Base-by-base conservation (phyloP, 768 basidiomycete genomes). In the Amanita jacksonii region DNA sequence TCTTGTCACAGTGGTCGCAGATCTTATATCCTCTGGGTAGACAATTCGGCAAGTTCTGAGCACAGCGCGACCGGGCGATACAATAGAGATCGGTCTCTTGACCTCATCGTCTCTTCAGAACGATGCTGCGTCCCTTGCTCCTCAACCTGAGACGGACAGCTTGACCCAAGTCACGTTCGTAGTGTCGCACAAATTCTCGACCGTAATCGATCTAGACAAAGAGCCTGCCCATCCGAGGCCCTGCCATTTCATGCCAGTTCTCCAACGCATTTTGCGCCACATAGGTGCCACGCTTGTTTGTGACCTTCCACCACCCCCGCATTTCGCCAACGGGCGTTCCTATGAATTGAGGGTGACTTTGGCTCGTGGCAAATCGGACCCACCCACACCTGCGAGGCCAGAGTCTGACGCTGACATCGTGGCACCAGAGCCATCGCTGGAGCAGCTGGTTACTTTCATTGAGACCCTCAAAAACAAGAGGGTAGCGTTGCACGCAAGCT, bases 381-480 rank as follows among this genome's bases (percentile, higher is more conserved):
- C 61, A 1, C 57, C 69, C 33, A 62, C 69, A 20, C 44, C 36
- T 5, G 18, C 36, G 13, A 30, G 13, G 27, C 15, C 22, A 32
- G 34, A 38, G 22, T 60, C 73, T 16, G 51, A 69, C 2, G 56
- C 64, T 2, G 76, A 73, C 45, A 69, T 77, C 22, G 69, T 74
- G n/a, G 58, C 77, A 46, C 63, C 66, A 13, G 90, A 98, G 50
- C 91, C 94, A 1, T 81, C 81, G 3, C 59, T 96, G 16, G 77
- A 80, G 40, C 85, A 93, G 48, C 69, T 99, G 25, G 64, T 73
- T 3, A 63, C 72, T 9, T 98, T 98, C 62, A 79, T 82, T 6
- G 88, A 90, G 50, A 78, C 75, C 4, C 63, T 98, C 39, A 79
- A 79, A 55, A 89, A 91, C 10, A 88, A 82, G 62, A 82, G 76